Evolutionary conservation across 495 filamentous ascomycete genomes (phyloP), one percentile per base, ranked within the genome.

Genomic region (Penicillium maclennaniae): DNA sequence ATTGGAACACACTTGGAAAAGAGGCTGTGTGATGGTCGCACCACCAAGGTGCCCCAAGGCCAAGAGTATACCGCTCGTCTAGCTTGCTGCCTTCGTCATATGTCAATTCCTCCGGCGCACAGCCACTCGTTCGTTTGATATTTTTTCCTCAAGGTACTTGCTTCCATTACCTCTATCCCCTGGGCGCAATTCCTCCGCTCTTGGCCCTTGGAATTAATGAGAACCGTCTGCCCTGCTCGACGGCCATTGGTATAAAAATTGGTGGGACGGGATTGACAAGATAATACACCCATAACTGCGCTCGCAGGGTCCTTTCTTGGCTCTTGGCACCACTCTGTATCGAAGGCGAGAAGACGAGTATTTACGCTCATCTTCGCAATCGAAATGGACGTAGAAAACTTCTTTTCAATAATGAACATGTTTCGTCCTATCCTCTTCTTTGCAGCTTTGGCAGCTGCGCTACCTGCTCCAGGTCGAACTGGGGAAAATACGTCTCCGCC

Each of bases 401-500:
- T 34, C 10, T 14, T 1, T 1, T 14, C 31, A 36, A 8, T 51
- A 51, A 25, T 27, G 6, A 4, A 37, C 20, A 19, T 56, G 0
- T 21, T 56, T 12, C 39, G 16, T 4, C 14, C 50, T 10, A 1
- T 49, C 19, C 25, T 52, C 21, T 42, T 43, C 23, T 49, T 34
- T 6, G 53, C 40, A 6, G 53, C 57, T 34, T 26, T 45, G 17
- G 43, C 39, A 17, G 39, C 20, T n/a, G 57, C 57, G 20, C 40
- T 59, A n/a, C 57, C 57, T 19, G 40, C 53, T n/a, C 38, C 45
- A 0, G 44, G 21, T 3, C 28, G 37, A 27, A 14, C 8, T 4
- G 31, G 14, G 1, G 40, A 25, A 7, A 52, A 56, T 16, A 21
- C 28, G 28, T 51, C 37, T 5, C 49, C 36, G 39, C 61, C 51